Percentiles rank a stretch among this genome's conserved stretches.
Conservation (phyloP, 2,329 filamentous ascomycete genomes). For the Fusarium sp. region DNA sequence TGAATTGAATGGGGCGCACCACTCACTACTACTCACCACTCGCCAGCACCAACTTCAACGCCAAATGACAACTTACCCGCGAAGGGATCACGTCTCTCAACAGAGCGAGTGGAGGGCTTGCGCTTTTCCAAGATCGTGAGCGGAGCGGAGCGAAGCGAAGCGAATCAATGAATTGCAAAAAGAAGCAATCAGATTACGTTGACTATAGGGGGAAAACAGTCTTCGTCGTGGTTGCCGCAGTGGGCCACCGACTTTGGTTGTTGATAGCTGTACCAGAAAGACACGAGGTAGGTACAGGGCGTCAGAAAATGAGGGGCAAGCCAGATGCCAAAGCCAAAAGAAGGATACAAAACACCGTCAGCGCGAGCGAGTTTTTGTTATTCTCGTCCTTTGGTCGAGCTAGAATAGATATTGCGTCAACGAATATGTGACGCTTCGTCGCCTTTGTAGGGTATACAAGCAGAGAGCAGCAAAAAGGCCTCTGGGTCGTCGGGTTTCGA, state of each 20-base stretch:
- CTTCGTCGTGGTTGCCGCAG: slow-evolving; percentile 53
- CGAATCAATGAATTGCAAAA: slow-evolving; percentile 28
- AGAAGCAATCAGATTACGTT: slow-evolving; percentile 41
- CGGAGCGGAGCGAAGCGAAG: slow-evolving; percentile 28
- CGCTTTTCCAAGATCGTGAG: slow-evolving; percentile 36
- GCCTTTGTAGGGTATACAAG: slow-evolving; percentile 29
- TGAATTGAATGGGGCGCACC: slow-evolving; percentile 34
- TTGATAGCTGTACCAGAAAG: slow-evolving; percentile 47
- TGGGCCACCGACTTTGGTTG: slow-evolving; percentile 50
- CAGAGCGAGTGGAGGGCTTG: slow-evolving; percentile 20
- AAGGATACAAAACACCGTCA: slow-evolving; percentile 44
- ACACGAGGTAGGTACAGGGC: slow-evolving; percentile 44
- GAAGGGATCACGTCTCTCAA: slow-evolving; percentile 58
- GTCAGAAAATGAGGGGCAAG: slow-evolving; percentile 43
- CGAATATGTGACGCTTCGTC: slow-evolving; percentile 44
- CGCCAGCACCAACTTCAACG: slow-evolving; percentile 12
- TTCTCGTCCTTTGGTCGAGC: slow-evolving; percentile 34
- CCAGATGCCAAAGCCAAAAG: slow-evolving; percentile 20
- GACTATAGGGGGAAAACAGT: slow-evolving; percentile 42
- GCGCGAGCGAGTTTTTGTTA: slow-evolving; percentile 40
- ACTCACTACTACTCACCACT: no score
- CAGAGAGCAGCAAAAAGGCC: slow-evolving; percentile 14
- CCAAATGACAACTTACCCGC: slow-evolving; percentile 51
- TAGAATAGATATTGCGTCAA: slow-evolving; percentile 34
- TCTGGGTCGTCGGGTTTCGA: slow-evolving; percentile 18